Base-by-base conservation (phyloP, 306 rosid genomes). In the Acacia confusa region DNA sequence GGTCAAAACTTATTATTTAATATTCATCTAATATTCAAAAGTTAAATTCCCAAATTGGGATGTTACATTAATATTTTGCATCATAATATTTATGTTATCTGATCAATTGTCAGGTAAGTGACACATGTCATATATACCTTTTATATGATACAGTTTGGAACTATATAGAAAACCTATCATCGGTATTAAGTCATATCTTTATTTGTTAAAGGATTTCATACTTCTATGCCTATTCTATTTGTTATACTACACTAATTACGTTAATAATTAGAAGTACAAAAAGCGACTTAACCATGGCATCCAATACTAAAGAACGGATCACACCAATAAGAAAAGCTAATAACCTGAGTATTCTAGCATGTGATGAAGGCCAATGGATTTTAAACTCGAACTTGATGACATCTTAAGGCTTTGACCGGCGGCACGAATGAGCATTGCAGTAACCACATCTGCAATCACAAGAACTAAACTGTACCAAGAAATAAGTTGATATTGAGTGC, bases 381-480 rank as follows among this genome's bases (percentile, higher is more conserved):
- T 89, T 86, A 89, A 84, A 81, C 87, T 84, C 61, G 2, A 85
- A 61, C 53, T 34, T 69, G 84, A 86, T 69, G 68, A 61, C 74
- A 64, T 68, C 80, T 87, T 89, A 85, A 88, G 96, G 65, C 66
- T 84, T 78, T 70, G 90, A 64, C 88, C 96, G 28, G 82, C 82
- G 67, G 83, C 87, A n/a, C 89, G 90, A 63, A 91, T 87, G 44
- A 91, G 89, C 82, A 89, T 70, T 16, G 92, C 88, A 79, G 43
- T 86, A 78, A 79, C 30, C 76, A 87, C 47, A 87, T 89, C 90
- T 87, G 92, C 92, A 83, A 86, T 74, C 86, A 89, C 91, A 72
- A 87, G 82, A 72, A 87, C 90, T 86, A 91, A 78, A 83, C 92
- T 91, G 88, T 80, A 87, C 81, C 87, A 90, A 81, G 81, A 58